phyloP scores from a whole-genome alignment of 176 grass and related monocot species.

The Oryza meyeriana region DNA sequence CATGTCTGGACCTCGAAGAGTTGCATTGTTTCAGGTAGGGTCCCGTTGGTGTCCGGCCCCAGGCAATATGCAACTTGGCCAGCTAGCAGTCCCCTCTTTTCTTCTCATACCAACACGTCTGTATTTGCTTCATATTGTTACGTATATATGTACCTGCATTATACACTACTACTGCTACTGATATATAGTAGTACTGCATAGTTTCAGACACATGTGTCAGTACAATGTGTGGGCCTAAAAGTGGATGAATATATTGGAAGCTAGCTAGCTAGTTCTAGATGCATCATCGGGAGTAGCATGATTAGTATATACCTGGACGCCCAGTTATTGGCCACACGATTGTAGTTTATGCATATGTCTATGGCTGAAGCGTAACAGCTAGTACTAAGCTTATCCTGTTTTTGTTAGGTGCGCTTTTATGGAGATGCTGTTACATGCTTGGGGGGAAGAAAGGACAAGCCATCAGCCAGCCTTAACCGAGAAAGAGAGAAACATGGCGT shows the following conservation, averaged over 20 bases:
- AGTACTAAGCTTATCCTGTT: constrained; percentile 49
- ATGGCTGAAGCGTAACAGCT: constrained; percentile 36
- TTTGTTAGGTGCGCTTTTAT: constrained; percentile 41
- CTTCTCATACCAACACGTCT: constrained; percentile 17
- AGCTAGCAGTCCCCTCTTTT: constrained; percentile 6
- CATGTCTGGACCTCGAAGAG: background rate
- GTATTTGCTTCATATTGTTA: background rate
- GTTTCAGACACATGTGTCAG: constrained; percentile 14
- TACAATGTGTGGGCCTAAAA: constrained; percentile 23
- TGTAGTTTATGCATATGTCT: constrained; percentile 29
- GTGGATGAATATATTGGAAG: background rate
- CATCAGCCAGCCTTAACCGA: constrained; percentile 35
- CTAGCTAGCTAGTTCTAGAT: constrained; percentile 28
- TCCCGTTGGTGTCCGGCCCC: background rate
- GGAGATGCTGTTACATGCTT: constrained; percentile 32
- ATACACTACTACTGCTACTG: background rate
- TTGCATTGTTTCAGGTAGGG: constrained; percentile 17
- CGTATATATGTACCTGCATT: background rate
- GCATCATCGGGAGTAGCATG: constrained; percentile 21
- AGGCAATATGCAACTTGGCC: constrained; percentile 23
- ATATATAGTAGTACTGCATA: background rate
- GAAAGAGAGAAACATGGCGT: constrained; percentile 47
- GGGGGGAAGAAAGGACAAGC: constrained; percentile 26
- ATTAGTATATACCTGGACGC: constrained; percentile 20
- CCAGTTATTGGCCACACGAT: constrained; percentile 30